Percentiles rank a stretch among this genome's conserved stretches.
phyloP scores from a whole-genome alignment of 1,284 basidiomycete genomes.

The Boletus calvinii region DNA sequence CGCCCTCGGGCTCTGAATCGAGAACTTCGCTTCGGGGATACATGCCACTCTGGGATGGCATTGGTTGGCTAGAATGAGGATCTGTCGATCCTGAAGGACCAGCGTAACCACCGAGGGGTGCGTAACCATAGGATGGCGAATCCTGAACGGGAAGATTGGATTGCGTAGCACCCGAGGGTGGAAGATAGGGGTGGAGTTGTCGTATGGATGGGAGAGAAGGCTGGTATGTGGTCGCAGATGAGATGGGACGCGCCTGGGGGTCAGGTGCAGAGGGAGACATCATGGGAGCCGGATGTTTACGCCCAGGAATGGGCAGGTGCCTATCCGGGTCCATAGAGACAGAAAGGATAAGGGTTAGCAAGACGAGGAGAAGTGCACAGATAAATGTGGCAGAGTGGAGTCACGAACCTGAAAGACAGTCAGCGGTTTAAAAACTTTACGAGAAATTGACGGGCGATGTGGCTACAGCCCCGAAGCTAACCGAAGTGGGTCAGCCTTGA shows the following conservation, averaged over 20 bases:
- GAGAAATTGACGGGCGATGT: slow-evolving; percentile 27
- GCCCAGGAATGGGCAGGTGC: slow-evolving; percentile 34
- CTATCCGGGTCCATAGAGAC: slow-evolving; percentile 33
- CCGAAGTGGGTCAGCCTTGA: slow-evolving; percentile 30
- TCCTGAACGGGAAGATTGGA: slow-evolving; percentile 23
- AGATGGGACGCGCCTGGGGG: slow-evolving; percentile 28
- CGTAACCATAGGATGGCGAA: slow-evolving; percentile 27
- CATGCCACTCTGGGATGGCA: slow-evolving; percentile 25
- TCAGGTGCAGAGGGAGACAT: slow-evolving; percentile 25
- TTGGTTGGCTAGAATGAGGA: slow-evolving; percentile 25
- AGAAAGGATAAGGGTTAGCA: slow-evolving; percentile 17
- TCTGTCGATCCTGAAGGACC: slow-evolving; percentile 31
- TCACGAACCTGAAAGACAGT: slow-evolving; percentile 24
- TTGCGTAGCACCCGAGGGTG: slow-evolving; percentile 37
- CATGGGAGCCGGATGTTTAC: slow-evolving; percentile 24
- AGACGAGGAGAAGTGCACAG: slow-evolving; percentile 3
- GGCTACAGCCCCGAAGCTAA: slow-evolving; percentile 28
- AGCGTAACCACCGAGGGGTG: slow-evolving; percentile 23
- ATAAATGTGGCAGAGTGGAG: slow-evolving; percentile 23
- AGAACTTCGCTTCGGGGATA: slow-evolving; percentile 35
- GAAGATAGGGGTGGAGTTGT: slow-evolving; percentile 60
- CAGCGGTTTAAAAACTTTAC: slow-evolving; percentile 24
- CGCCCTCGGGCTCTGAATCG: slow-evolving; percentile 51
- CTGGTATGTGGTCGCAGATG: slow-evolving; percentile 25
- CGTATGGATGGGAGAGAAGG: slow-evolving; percentile 62